These are phyloP conservation scores for Pistacia integerrima DNA, from an alignment of 345 rosid genomes.

Conservation along the genomic window DNA sequence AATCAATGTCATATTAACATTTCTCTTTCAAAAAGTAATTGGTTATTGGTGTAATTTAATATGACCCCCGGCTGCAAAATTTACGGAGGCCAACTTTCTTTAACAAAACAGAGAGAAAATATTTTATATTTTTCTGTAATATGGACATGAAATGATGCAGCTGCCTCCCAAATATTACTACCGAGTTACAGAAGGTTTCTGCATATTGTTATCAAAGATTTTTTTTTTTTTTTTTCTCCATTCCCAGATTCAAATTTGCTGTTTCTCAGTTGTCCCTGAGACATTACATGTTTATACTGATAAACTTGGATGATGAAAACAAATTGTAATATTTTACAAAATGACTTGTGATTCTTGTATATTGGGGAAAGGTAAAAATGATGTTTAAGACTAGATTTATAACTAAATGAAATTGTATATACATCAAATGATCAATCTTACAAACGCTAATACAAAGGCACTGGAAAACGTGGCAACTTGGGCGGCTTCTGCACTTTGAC, in stretches of 20 bases:
- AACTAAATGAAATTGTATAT: constrained; percentile 24
- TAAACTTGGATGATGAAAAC: not conserved
- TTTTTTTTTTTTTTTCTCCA: too few species aligned
- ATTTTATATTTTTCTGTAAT: too few species aligned
- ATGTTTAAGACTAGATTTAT: not conserved
- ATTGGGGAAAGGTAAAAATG: not conserved
- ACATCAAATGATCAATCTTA: constrained; percentile 19
- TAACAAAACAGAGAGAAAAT: too few species aligned
- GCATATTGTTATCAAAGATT: too few species aligned
- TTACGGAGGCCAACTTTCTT: too few species aligned
- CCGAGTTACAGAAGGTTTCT: not conserved
- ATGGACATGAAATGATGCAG: not conserved
- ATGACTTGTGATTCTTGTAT: not conserved
- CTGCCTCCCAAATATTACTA: too few species aligned
- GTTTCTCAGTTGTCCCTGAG: not conserved
- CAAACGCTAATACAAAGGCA: constrained; percentile 66
- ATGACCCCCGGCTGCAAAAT: too few species aligned
- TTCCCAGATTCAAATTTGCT: not conserved
- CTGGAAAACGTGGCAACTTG: constrained; percentile 60
- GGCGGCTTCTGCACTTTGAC: constrained; percentile 49
- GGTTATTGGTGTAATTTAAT: too few species aligned
- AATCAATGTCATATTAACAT: not conserved
- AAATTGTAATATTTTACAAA: not conserved
- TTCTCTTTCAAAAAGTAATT: not conserved
- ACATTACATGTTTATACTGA: not conserved